Evolutionary conservation across 441 rosid species (phyloP), one percentile per base, ranked within the genome.

Genomic region (Aquilaria agallochum): DNA sequence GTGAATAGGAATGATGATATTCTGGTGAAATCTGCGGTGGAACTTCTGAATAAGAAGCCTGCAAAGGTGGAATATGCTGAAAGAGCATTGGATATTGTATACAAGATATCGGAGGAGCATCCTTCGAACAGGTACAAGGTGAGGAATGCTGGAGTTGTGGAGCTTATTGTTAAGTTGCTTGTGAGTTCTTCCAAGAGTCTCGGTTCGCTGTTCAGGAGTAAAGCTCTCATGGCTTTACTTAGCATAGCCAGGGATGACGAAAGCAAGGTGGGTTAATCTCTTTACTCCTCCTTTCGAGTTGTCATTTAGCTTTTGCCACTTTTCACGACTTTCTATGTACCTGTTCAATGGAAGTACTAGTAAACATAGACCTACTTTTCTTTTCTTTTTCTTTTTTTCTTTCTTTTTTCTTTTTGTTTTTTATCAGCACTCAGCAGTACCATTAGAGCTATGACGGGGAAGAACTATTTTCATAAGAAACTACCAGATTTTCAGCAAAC

Each of bases 231-330:
- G 45, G 74, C 74, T 46, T 63, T 77, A 66, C 75, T 72, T 50
- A 72, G 78, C 68, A 67, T 80, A 79, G 69, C 76, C 14, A 74
- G 74, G 66, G 77, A 80, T 63, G 79, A 80, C 70, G 81, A 80
- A 63, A 74, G 79, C 69, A 80, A 72, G 79, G 81, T 76, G 11
- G 36, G 74, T 54, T 59, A 20, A 36, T 56, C 13, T 32, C 34
- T 65, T 44, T 50, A 56, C 9, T 47, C 11, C 51, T 62, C 65
- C 42, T 49, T 40, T 2, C 4, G 5, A 9, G 44, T 4, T 0
- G 1, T 20, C 27, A 20, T 20, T 20, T 20, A 20, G 27, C 27
- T 20, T 20, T 20, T 20, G 44, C 44, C 44, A 40, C 5, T 40
- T 40, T 1, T 40, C 44, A 40, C 44, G 5, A 40, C 27, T 40